Evolutionary conservation across 2,329 filamentous ascomycete species (phyloP).

Genomic region (Dothiorella sarmentorum): DNA sequence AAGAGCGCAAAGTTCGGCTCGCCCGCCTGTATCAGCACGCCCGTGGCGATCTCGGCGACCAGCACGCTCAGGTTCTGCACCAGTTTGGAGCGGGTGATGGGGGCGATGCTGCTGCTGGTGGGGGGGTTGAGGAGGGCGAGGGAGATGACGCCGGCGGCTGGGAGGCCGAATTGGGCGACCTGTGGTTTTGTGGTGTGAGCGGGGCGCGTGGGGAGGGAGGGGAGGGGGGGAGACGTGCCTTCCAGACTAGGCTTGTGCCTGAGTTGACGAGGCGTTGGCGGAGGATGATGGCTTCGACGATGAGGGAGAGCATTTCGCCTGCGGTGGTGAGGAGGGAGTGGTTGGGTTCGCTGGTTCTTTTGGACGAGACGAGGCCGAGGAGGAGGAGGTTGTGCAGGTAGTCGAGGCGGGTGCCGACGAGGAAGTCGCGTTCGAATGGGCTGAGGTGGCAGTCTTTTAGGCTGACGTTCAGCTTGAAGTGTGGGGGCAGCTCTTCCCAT

Average conservation of each 20-base stretch:
- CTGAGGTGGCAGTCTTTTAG: constrained; percentile 20
- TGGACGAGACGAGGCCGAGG: constrained; percentile 24
- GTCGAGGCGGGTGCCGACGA: constrained; percentile 32
- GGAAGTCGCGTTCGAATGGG: constrained; percentile 32
- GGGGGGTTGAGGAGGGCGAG: constrained; percentile 26
- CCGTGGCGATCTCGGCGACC: constrained; percentile 32
- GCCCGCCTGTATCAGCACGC: constrained; percentile 19
- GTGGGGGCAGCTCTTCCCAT: constrained; percentile 27
- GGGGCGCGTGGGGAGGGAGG: not conserved
- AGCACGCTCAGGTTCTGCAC: constrained; percentile 32
- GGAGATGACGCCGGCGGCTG: constrained; percentile 34
- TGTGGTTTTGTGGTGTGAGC: constrained; percentile 6
- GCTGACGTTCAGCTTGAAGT: constrained; percentile 23
- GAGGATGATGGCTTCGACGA: constrained; percentile 30
- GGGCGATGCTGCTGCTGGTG: not conserved
- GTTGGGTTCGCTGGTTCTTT: constrained; percentile 25
- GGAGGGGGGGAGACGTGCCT: constrained; percentile 26
- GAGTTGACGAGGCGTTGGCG: constrained; percentile 32
- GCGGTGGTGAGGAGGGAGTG: constrained; percentile 26
- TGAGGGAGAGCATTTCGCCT: constrained; percentile 29
- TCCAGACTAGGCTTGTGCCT: constrained; percentile 33
- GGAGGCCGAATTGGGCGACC: constrained; percentile 34
- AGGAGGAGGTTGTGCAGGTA: constrained; percentile 34
- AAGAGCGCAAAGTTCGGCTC: not conserved
- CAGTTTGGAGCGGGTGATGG: constrained; percentile 6